A percentile compares a stretch with the other conserved stretches of the same genome.
Conservation (phyloP, 352 stramenopile genomes). For the Globisporangium nunn region DNA sequence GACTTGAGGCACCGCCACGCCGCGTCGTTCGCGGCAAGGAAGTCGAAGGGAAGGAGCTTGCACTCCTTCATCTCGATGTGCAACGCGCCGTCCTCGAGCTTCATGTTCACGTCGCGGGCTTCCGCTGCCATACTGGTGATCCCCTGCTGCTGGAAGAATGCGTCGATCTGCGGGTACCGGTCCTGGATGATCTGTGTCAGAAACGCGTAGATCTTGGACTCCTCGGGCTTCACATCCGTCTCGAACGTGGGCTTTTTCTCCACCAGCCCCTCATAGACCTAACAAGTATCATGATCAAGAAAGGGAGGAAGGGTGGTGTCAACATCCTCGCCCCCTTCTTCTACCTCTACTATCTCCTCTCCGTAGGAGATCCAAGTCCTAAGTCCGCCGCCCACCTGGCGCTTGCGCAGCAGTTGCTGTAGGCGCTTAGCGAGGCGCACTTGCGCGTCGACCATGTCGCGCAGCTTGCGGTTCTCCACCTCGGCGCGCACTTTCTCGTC, state of each 20-base stretch:
- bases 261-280: slow-evolving; percentile 13
- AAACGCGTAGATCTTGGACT: slow-evolving; percentile 16
- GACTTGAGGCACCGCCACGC: slow-evolving; percentile 29
- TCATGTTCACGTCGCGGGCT: slow-evolving; percentile 9
- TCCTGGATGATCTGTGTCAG: slow-evolving; percentile 12
- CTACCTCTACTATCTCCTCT: neutral
- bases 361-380: too few relatives aligned
- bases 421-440: slow-evolving; percentile 12
- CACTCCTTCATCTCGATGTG: slow-evolving; percentile 41
- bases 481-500: slow-evolving; percentile 14
- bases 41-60: slow-evolving; percentile 47
- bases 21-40: slow-evolving; percentile 21
- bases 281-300: neutral
- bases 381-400: slow-evolving; percentile 5
- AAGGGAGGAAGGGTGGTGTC: neutral
- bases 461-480: slow-evolving; percentile 14
- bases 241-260: slow-evolving; percentile 10
- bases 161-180: slow-evolving; percentile 10
- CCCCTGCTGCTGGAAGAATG: slow-evolving; percentile 8
- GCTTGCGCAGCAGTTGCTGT: slow-evolving; percentile 13
- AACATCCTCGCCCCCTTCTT: neutral
- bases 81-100: slow-evolving; percentile 10
- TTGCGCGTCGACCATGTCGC: slow-evolving; percentile 14
- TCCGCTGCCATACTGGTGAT: neutral
- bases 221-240: slow-evolving; percentile 10